Conservation (phyloP, 2,329 filamentous ascomycete genomes). For the Exophiala bonariae region DNA sequence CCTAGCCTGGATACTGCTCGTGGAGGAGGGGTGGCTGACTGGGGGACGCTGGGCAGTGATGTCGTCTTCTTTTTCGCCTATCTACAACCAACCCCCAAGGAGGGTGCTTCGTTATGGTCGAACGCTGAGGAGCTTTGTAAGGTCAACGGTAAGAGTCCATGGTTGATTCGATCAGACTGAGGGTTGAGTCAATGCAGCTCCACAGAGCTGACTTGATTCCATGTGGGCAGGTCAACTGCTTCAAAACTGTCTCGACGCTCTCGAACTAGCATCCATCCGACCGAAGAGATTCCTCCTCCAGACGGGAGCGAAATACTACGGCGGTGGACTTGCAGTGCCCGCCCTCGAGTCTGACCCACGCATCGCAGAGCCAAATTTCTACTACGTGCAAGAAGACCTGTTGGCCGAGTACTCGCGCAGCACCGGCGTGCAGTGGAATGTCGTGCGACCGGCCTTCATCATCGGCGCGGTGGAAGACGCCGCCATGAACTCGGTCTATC, state of each 20-base stretch:
- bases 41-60: constrained; percentile 28
- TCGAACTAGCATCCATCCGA: constrained; percentile 41
- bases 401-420: constrained; percentile 43
- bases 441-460: constrained; percentile 50
- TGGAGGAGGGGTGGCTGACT: too few relatives aligned
- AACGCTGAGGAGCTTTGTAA: constrained; percentile 49
- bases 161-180: background rate
- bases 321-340: constrained; percentile 43
- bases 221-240: constrained; percentile 31
- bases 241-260: constrained; percentile 46
- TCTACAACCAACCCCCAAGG: constrained; percentile 47
- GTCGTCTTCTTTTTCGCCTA: constrained; percentile 57
- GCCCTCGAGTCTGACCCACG: constrained; percentile 47
- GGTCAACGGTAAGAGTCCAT: constrained; percentile 37
- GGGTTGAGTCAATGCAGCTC: background rate
- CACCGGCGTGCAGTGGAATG: constrained; percentile 42
- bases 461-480: constrained; percentile 50
- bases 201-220: background rate
- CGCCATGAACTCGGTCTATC: constrained; percentile 50
- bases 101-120: constrained; percentile 43
- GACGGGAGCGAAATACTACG: constrained; percentile 54
- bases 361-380: constrained; percentile 51
- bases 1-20: too few relatives aligned
- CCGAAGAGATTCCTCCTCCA: constrained; percentile 51
- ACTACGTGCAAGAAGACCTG: constrained; percentile 54